Evolutionary conservation across 345 rosid species (phyloP), one percentile per base, ranked within the genome.

Genomic region (Trapa bicornis): DNA sequence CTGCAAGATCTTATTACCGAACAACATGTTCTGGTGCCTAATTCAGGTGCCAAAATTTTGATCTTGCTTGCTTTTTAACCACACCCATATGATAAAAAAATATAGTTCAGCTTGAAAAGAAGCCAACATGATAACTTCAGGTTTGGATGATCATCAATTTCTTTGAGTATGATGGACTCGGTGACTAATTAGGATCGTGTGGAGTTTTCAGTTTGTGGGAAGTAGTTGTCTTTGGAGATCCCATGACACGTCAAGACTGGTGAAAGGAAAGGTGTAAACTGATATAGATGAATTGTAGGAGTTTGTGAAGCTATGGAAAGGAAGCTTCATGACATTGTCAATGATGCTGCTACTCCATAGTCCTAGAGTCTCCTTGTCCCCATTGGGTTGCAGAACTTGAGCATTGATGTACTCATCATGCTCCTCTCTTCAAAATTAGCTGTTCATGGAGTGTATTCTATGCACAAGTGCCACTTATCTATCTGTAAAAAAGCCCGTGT

Each of bases 231-330:
- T 22, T 50, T 14, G 54, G 54, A 50, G 54, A 50, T 50, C 33
- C 10, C 35, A 6, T 7, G 60, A 54, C 22, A n/a, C 6, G 8
- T n/a, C n/a, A n/a, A 76, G 85, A 72, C 79, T 58, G 22, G 78
- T 85, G 76, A 80, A 89, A 70, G 82, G 84, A 68, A 89, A 89
- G 67, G 86, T 87, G 96, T 79, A 86, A 13, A 22, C 29, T 22
- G 29, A 22, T 22, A 78, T 72, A 17, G 96, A 87, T 37, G 84
- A 84, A 62, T 67, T 92, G 13, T 86, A 92, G 6, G 96, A 92
- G 77, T 82, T 85, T 43, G 65, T 83, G 90, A 92, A 41, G 88
- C 84, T n/a, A 53, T 87, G 73, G 94, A 89, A 45, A 75, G 72
- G 48, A 89, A 84, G 80, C 76, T 84, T 17, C 78, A 78, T 48